Conservation (phyloP, 176 grass and related monocot genomes). For the Oryza brachyantha region DNA sequence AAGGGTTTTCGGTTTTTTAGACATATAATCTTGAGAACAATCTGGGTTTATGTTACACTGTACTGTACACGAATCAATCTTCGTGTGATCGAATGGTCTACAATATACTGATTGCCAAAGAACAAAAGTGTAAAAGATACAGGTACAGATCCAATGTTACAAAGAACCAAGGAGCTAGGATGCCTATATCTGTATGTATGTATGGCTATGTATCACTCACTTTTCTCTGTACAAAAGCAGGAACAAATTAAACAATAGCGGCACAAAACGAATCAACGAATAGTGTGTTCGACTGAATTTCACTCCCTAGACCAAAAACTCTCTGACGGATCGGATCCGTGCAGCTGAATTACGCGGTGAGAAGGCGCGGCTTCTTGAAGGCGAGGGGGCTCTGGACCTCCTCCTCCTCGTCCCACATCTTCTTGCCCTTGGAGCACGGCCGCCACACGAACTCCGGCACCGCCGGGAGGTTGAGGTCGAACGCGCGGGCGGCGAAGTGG, state of each 20-base stretch:
- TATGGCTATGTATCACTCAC: slow-evolving; percentile 7
- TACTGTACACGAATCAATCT: slow-evolving; percentile 23
- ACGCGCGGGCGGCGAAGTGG: slow-evolving; percentile 44
- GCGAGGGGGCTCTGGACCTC: slow-evolving; percentile 96
- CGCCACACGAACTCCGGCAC: slow-evolving; percentile 61
- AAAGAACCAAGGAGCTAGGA: slow-evolving; percentile 1
- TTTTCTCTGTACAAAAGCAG: slow-evolving; percentile 43
- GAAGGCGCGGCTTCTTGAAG: slow-evolving; percentile 90
- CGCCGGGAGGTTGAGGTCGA: slow-evolving; percentile 91
- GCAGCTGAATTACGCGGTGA: slow-evolving; percentile 39
- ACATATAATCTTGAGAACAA: not conserved
- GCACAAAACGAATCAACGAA: slow-evolving; percentile 53
- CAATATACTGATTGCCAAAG: slow-evolving; percentile 24
- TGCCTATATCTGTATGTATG: slow-evolving; percentile 1
- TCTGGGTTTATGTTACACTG: slow-evolving; percentile 30
- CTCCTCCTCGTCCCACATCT: slow-evolving; percentile 68
- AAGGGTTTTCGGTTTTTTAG: not conserved
- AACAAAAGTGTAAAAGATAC: slow-evolving; percentile 1
- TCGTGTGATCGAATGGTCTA: slow-evolving; percentile 15
- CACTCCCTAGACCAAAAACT: slow-evolving; percentile 29
- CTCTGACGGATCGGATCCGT: slow-evolving; percentile 18
- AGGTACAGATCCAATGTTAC: not conserved
- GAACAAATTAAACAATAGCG: slow-evolving; percentile 41
- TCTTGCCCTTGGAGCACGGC: slow-evolving; percentile 38
- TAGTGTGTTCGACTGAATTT: slow-evolving; percentile 9